Evolutionary conservation across 148 eudicot genomes (phyloP).

Genomic region (Vaccinium myrtillus): DNA sequence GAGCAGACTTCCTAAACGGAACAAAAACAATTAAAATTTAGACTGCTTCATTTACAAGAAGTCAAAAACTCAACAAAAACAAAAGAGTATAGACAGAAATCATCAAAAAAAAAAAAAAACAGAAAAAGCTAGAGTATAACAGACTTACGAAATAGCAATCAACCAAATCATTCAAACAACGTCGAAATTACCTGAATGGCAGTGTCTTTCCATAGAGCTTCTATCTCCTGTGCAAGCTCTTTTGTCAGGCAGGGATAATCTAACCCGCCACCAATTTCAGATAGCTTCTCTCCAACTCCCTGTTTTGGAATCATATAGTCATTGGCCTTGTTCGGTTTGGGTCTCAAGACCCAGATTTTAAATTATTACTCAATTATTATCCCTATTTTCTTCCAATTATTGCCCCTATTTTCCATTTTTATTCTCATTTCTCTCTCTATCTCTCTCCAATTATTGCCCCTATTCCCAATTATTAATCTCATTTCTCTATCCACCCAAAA

Average conservation of each 20-base stretch:
- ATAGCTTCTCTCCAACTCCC: slow-evolving; percentile 82
- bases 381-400: too few relatives aligned
- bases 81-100: not conserved
- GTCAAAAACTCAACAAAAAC: not conserved
- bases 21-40: slow-evolving; percentile 12
- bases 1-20: slow-evolving; percentile 66
- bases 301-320: slow-evolving; percentile 26
- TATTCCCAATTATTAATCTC: too few relatives aligned
- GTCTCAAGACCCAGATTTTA: too few relatives aligned
- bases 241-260: slow-evolving; percentile 73
- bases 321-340: not conserved
- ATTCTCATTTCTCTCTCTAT: too few relatives aligned
- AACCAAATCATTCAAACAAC: slow-evolving; percentile 6
- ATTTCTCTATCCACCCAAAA: too few relatives aligned
- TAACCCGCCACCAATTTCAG: slow-evolving; percentile 78
- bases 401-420: too few relatives aligned
- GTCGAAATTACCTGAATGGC: slow-evolving; percentile 78
- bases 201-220: slow-evolving; percentile 75
- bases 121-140: not conserved
- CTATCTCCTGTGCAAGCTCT: slow-evolving; percentile 72
- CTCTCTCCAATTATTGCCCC: too few relatives aligned
- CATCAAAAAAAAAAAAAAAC: not conserved
- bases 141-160: not conserved
- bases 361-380: too few relatives aligned
- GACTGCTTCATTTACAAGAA: slow-evolving; percentile 4